Base-by-base conservation (phyloP, 495 filamentous ascomycete species). In the Umbilicaria muhlenbergii region DNA sequence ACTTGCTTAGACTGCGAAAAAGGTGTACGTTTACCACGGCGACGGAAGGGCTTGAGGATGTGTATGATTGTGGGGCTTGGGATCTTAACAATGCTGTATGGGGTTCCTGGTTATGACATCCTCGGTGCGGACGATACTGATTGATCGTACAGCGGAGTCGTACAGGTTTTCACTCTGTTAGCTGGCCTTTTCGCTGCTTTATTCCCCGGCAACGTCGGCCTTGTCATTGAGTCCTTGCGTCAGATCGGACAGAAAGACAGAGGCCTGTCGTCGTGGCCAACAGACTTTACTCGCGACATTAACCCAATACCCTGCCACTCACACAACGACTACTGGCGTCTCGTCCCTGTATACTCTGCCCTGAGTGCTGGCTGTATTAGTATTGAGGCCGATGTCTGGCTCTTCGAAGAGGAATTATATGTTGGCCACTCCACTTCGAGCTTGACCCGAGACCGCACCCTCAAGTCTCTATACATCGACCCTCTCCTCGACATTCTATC, bases 271-370 rank as follows among this genome's bases (percentile, higher is more conserved):
- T 72, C 68, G 53, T 89, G 84, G 58, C 81, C 83, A 0, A 85
- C 83, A 0, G 79, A 86, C 60, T 78, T 85, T 51, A 77, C 83
- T 5, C 69, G 74, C 10, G 81, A 80, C 48, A 73, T 89, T 34
- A 44, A 66, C 0, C 83, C 85, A 0, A 72, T 81, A 36, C 69
- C 64, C 4, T 86, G 80, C 47, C 80, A 84, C 58, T 89, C 83
- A 0, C 87, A 94, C 59, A 94, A 94, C 55, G 87, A 94, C 63
- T 93, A 93, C 61, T 93, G 69, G 69, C 80, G 86, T 5, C 70
- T 67, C 11, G 71, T 85, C 3, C 88, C 88, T 0, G 62, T 84
- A 0, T 81, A 65, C 55, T 77, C 74, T 3, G 78, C 79, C 3
- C 58, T 86, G 8, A 71, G 71, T 49, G 76, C 71, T 34, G 83